phyloP scores from a whole-genome alignment of 257 asterid genomes.

The Salvia hispanica region DNA sequence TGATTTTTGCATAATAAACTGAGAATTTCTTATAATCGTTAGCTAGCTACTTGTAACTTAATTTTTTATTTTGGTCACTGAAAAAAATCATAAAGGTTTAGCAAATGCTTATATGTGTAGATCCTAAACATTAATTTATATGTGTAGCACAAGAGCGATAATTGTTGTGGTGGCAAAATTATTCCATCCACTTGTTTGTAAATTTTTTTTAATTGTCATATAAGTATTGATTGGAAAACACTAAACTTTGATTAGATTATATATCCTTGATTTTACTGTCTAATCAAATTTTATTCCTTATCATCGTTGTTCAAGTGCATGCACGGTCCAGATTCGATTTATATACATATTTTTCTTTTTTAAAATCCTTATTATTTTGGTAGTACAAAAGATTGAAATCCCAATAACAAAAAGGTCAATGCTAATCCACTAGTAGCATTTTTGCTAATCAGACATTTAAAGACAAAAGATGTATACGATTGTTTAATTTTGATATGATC shows the following conservation, averaged over 20 bases:
- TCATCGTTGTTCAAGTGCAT: conserved; percentile 22
- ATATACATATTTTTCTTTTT: neutral
- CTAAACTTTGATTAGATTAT: conserved; percentile 20
- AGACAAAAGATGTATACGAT: conserved; percentile 26
- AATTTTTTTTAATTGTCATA: neutral
- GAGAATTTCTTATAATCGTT: no score
- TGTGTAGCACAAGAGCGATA: conserved; percentile 11
- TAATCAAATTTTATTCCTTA: conserved; percentile 15
- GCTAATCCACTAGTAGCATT: conserved; percentile 30
- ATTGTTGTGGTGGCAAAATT: conserved; percentile 19
- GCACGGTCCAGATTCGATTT: conserved; percentile 12
- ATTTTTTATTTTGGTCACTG: no score
- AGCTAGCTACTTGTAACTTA: no score
- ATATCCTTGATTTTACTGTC: conserved; percentile 12
- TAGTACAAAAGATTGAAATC: neutral
- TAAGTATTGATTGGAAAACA: conserved; percentile 8
- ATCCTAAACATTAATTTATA: no score
- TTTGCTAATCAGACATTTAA: conserved; percentile 6
- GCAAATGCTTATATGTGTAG: neutral
- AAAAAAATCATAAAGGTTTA: no score
- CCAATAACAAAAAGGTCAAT: conserved; percentile 24
- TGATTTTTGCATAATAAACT: no score
- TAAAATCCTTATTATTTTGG: neutral
- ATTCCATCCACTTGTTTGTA: conserved; percentile 8
- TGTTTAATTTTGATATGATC: neutral